Percentiles rank a stretch among this genome's conserved stretches.
Evolutionary conservation across 2,329 filamentous ascomycete genomes (phyloP).

Genomic region (Neophaeococcomyces mojaviensis): DNA sequence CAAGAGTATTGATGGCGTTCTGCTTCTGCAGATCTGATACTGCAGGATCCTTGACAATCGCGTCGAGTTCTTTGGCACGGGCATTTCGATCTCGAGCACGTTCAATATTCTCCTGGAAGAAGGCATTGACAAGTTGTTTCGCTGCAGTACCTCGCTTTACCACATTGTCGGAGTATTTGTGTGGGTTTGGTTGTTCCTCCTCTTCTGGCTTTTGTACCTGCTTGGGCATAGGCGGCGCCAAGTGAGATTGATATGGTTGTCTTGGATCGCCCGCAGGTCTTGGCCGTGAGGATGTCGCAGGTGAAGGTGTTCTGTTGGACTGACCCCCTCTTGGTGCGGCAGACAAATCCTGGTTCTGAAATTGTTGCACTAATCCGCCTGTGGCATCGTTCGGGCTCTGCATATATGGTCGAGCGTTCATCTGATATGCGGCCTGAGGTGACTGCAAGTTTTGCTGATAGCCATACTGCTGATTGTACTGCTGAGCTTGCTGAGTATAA

Average conservation of each 20-base stretch:
- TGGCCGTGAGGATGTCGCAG: conserved; percentile 60
- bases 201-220: conserved; percentile 52
- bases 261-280: conserved; percentile 71
- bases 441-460: conserved; percentile 51
- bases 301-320: conserved; percentile 62
- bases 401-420: conserved; percentile 29
- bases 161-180: conserved; percentile 81
- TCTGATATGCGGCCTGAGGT: conserved; percentile 48
- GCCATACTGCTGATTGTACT: conserved; percentile 42
- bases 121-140: conserved; percentile 61
- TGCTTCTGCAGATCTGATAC: conserved; percentile 70
- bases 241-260: conserved; percentile 53
- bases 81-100: conserved; percentile 90
- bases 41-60: conserved; percentile 69
- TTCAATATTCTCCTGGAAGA: conserved; percentile 98
- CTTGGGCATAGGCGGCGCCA: conserved; percentile 60
- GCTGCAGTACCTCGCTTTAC: conserved; percentile 63
- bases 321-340: conserved; percentile 61
- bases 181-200: conserved; percentile 71
- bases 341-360: conserved; percentile 90
- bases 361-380: conserved; percentile 87
- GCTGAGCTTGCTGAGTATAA: conserved; percentile 47
- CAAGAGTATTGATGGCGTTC: conserved; percentile 75
- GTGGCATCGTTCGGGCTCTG: conserved; percentile 67
- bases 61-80: conserved; percentile 87